Evolutionary conservation across 305 asterid genomes (phyloP), one percentile per base, ranked within the genome.

Genomic region (Fraxinus xanthoxyloides): DNA sequence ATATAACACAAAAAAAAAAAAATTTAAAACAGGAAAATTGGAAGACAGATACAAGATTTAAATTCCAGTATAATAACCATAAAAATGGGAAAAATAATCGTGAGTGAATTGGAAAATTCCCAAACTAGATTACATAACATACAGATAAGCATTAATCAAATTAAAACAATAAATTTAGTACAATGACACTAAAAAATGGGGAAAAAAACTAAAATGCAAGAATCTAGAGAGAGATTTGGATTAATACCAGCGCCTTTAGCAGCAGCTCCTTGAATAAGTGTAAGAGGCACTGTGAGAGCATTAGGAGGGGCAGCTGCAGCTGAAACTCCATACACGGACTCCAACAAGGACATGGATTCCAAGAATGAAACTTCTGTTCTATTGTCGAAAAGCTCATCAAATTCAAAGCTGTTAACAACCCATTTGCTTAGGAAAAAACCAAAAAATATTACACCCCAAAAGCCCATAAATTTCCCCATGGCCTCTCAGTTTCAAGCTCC

Each of bases 221-320:
- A 72, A 40, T 17, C 61, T 31, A 34, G 28, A 82, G 10, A 56
- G 17, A 70, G 36, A 17, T 24, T 56, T 23, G 79, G 77, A 76
- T 79, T 15, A 67, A 24, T 86, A 92, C 95, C 95, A 85, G 94
- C 95, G 82, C 94, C 85, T 87, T 81, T 92, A 77, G 92, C 89
- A 81, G 84, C 90, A 86, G 94, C 94, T 77, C 93, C 95, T 23
- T 82, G 92, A 81, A 92, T 82, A 78, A 92, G 87, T 72, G 92
- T 86, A 81, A 92, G 92, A 56, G 84, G 84, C 84, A 92, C 93
- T 91, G 84, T 86, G 80, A 90, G 90, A 83, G 91, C 89, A 81
- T 82, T 24, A 8, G 91, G 81, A 38, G 89, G 87, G 31, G 74
- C 79, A 78, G 86, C 83, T 31, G 90, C 87, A 70, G 87, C 87